Conservation (phyloP, 306 rosid species). For the Abrus precatorius region DNA sequence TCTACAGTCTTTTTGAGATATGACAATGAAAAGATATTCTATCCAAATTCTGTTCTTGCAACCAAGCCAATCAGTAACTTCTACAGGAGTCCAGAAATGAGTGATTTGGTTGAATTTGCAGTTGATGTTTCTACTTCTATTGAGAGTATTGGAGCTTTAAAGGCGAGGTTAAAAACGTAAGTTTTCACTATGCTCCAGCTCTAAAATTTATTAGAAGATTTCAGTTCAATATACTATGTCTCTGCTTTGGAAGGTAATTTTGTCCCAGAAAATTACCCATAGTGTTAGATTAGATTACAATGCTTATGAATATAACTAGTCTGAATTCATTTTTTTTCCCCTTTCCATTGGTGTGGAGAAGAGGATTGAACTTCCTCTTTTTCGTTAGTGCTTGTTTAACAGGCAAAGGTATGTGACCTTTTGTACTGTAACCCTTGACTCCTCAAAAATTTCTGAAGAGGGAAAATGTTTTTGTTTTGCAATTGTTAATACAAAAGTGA, state of each 20-base stretch:
- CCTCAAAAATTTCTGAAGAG: not conserved
- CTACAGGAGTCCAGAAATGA: constrained; percentile 90
- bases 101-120: constrained; percentile 73
- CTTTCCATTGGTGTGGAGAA: constrained; percentile 15
- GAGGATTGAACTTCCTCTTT: not conserved
- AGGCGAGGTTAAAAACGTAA: constrained; percentile 68
- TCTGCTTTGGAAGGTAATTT: not conserved
- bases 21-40: constrained; percentile 87
- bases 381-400: too few species aligned
- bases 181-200: constrained; percentile 37
- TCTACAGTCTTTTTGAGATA: constrained; percentile 77
- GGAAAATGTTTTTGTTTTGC: not conserved
- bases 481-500: not conserved
- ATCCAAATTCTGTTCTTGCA: constrained; percentile 86
- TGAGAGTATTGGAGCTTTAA: constrained; percentile 74
- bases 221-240: not conserved
- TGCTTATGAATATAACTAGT: not conserved
- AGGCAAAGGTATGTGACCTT: not conserved
- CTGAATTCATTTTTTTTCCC: not conserved
- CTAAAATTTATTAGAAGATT: not conserved
- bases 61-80: constrained; percentile 86
- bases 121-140: constrained; percentile 77
- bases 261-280: not conserved
- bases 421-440: not conserved
- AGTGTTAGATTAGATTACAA: not conserved